Percentiles rank a stretch among this genome's conserved stretches.
These are phyloP conservation scores for thale cress (Arabidopsis thaliana) DNA, from an alignment of 345 rosid genomes.

Conservation along the genomic window TAIR10.1 NC_003076.8:23795001-23795500, in stretches of 20 bases:
- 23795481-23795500: slow-evolving; percentile 92
- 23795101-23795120: slow-evolving; percentile 55
- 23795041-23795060: slow-evolving; percentile 40
- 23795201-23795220: slow-evolving; percentile 70
- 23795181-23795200: slow-evolving; percentile 63
- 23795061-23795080: slow-evolving; percentile 53
- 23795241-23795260: slow-evolving; percentile 60
- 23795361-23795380: slow-evolving; percentile 56
- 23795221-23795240: slow-evolving; percentile 69
- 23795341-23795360: slow-evolving; percentile 89
- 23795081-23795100: slow-evolving; percentile 56
- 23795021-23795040: slow-evolving; percentile 59
- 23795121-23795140: slow-evolving; percentile 51
- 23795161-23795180: slow-evolving; percentile 66
- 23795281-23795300: slow-evolving; percentile 58
- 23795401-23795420: slow-evolving; percentile 46
- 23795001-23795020: slow-evolving; percentile 70
- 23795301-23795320: slow-evolving; percentile 78
- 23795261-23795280: slow-evolving; percentile 66
- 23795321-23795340: slow-evolving; percentile 76
- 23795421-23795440: slow-evolving; percentile 64
- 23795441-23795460: slow-evolving; percentile 55
- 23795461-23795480: slow-evolving; percentile 58
- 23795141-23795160: slow-evolving; percentile 51
- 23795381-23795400: slow-evolving; percentile 42